phyloP scores from a whole-genome alignment of 805 yeast species.

The Metschnikowia cubensis region DNA sequence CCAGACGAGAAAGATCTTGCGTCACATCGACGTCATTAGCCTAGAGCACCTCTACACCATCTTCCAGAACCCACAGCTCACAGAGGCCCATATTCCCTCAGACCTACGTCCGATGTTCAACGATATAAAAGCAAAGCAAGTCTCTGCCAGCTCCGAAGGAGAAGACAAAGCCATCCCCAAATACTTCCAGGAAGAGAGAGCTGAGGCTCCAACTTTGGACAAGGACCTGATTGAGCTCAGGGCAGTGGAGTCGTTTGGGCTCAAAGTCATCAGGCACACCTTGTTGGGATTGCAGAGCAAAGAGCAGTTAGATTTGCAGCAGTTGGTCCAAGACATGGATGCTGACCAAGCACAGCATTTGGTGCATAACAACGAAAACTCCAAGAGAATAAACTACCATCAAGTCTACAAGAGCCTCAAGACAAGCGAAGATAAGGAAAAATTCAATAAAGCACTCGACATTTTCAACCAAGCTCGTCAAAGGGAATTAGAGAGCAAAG shows the following conservation, averaged over 20 bases:
- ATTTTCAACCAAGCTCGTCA: conserved; percentile 74
- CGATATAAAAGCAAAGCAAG: conserved; percentile 17
- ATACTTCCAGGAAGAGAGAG: conserved; percentile 30
- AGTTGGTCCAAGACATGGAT: conserved; percentile 27
- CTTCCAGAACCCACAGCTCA: conserved; percentile 24
- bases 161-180: conserved; percentile 13
- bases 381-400: conserved; percentile 57
- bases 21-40: conserved; percentile 52
- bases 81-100: conserved; percentile 29
- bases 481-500: conserved; percentile 66
- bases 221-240: conserved; percentile 53
- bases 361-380: conserved; percentile 28
- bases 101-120: conserved; percentile 31
- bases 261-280: conserved; percentile 74
- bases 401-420: conserved; percentile 54
- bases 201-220: conserved; percentile 39
- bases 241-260: conserved; percentile 73
- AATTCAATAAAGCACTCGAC: conserved; percentile 67
- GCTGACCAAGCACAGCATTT: conserved; percentile 24
- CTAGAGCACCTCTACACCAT: conserved; percentile 40
- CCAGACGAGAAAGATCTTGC: conserved; percentile 31
- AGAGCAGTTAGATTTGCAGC: conserved; percentile 20
- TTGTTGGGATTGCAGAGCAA: conserved; percentile 41
- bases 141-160: conserved; percentile 1
- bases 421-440: conserved; percentile 38